These are phyloP conservation scores for Termitomyces heimii DNA, from an alignment of 768 basidiomycete genomes.

Conservation along the genomic window DNA sequence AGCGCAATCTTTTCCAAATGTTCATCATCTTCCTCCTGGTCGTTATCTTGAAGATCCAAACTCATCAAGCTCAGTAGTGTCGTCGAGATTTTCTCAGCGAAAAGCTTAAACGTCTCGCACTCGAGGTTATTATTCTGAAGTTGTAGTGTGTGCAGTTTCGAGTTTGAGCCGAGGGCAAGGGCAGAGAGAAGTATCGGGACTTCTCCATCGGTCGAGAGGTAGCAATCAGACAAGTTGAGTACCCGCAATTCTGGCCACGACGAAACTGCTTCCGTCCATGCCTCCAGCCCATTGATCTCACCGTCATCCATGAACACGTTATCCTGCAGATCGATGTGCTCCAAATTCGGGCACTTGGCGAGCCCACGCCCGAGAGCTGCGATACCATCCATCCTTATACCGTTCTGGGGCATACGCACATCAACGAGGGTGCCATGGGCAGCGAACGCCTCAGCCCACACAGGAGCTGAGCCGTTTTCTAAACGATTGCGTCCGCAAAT, in stretches of 20 bases:
- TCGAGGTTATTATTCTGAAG: conserved; percentile 94
- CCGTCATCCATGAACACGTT: conserved; percentile 72
- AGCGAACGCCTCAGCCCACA: conserved; percentile 86
- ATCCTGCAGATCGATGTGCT: conserved; percentile 88
- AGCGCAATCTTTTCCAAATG: conserved; percentile 46
- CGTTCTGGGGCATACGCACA: conserved; percentile 96
- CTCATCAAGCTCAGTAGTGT: conserved; percentile 53
- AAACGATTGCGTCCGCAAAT: conserved; percentile 96
- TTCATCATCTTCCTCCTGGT: conserved; percentile 73
- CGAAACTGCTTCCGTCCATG: conserved; percentile 59
- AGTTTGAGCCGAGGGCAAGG: conserved; percentile 65
- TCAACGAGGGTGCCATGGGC: conserved; percentile 78
- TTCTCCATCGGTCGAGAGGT: conserved; percentile 78
- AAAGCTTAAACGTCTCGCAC: conserved; percentile 52
- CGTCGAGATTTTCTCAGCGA: conserved; percentile 60
- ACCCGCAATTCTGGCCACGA: conserved; percentile 66
- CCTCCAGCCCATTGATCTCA: conserved; percentile 40
- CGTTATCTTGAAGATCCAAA: conserved; percentile 90
- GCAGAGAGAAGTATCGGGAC: conserved; percentile 58
- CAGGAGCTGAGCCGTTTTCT: conserved; percentile 79
- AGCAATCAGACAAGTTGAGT: conserved; percentile 92
- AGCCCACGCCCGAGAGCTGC: conserved; percentile 73
- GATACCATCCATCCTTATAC: conserved; percentile 91
- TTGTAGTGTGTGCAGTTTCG: conserved; percentile 67
- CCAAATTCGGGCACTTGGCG: conserved; percentile 55